Percentiles rank a stretch among this genome's conserved stretches.
These are phyloP conservation scores for Cyberlindnera maclurae DNA, from an alignment of 805 yeast species.

Conservation along the genomic window DNA sequence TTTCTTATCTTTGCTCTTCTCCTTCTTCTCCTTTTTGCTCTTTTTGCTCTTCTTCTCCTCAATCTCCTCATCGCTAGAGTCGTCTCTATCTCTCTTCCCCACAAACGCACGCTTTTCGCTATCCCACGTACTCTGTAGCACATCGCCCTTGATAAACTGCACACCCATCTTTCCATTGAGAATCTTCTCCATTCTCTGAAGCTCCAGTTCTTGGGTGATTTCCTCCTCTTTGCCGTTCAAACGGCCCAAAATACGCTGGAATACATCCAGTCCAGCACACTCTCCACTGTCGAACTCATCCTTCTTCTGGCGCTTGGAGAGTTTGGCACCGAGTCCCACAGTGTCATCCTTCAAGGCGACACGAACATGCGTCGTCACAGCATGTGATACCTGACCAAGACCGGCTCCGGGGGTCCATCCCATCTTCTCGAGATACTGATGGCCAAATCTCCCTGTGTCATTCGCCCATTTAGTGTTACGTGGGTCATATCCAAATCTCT, in stretches of 20 bases:
- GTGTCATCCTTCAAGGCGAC: conserved; percentile 78
- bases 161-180: conserved; percentile 87
- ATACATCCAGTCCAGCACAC: conserved; percentile 86
- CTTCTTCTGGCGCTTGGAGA: conserved; percentile 46
- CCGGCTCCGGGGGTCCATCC: conserved; percentile 96
- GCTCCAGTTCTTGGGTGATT: conserved; percentile 57
- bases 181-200: conserved; percentile 59
- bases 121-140: conserved; percentile 79
- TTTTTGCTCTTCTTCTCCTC: conserved; percentile 19
- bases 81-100: conserved; percentile 26
- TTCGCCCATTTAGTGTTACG: conserved; percentile 93
- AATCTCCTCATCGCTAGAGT: conserved; percentile 23
- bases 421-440: conserved; percentile 65
- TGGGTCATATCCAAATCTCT: conserved; percentile 87
- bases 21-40: conserved; percentile 22
- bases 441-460: conserved; percentile 79
- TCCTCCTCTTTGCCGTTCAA: conserved; percentile 79
- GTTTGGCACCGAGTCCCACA: conserved; percentile 83
- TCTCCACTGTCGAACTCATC: conserved; percentile 77
- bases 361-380: conserved; percentile 75
- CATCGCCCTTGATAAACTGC: conserved; percentile 80
- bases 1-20: conserved; percentile 23
- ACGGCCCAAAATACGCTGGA: conserved; percentile 83
- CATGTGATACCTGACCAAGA: conserved; percentile 61
- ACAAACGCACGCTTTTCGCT: conserved; percentile 37